Conservation (phyloP, 2,329 filamentous ascomycete genomes). For the Pleurostoma richardsiae region DNA sequence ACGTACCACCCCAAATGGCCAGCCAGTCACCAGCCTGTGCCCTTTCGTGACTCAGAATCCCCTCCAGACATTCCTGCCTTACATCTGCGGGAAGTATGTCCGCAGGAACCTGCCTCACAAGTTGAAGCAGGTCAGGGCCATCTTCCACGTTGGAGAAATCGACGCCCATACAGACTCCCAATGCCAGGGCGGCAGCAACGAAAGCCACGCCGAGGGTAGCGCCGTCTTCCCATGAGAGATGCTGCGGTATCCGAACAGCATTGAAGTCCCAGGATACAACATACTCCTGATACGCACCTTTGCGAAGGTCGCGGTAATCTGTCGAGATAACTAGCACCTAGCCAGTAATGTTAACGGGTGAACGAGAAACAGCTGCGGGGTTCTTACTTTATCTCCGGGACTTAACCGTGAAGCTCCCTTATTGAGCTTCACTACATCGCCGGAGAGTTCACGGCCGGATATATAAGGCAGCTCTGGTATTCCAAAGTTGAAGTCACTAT, state of each 20-base stretch:
- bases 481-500: conserved; percentile 65
- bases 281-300: conserved; percentile 68
- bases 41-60: conserved; percentile 45
- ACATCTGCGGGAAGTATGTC: conserved; percentile 56
- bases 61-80: conserved; percentile 54
- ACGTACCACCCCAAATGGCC: conserved; percentile 65
- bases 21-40: conserved; percentile 62
- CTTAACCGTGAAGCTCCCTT: conserved; percentile 24
- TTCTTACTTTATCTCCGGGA: not conserved
- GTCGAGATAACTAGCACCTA: conserved; percentile 63
- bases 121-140: conserved; percentile 54
- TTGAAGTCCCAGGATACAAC: conserved; percentile 62
- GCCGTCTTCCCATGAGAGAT: conserved; percentile 46
- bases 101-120: conserved; percentile 40
- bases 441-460: conserved; percentile 65
- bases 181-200: conserved; percentile 60
- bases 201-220: conserved; percentile 67
- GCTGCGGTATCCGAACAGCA: conserved; percentile 53
- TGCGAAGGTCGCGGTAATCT: conserved; percentile 68
- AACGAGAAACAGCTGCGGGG: not conserved
- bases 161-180: conserved; percentile 66
- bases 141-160: conserved; percentile 48
- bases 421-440: conserved; percentile 56
- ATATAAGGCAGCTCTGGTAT: conserved; percentile 65
- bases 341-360: not conserved